Evolutionary conservation across 1,139 yeast genomes (phyloP), one percentile per base, ranked within the genome.

Genomic region (Saccharomyces hybrid): DNA sequence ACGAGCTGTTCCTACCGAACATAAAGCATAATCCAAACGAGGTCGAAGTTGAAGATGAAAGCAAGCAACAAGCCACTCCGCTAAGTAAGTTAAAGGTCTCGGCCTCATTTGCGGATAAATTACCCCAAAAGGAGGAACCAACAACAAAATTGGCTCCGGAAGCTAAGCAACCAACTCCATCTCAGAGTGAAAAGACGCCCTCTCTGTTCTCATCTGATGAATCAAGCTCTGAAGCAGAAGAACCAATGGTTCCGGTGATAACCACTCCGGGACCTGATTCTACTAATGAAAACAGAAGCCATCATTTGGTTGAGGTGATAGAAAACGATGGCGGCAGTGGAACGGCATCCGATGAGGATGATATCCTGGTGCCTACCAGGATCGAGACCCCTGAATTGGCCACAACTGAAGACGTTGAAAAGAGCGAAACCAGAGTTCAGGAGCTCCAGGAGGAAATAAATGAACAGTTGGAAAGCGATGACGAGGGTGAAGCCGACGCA

Each of bases 321-420:
- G 47, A 23, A 46, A 25, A 20, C 4, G 23, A 8, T 7, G 47
- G 20, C 13, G 16, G 8, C 9, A 46, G 16, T n/a, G 29, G 9
- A 46, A 8, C 29, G 28, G 28, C 16, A 46, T n/a, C 28, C n/a
- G 54, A 52, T 1, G 57, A 48, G 1, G 55, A 56, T 8, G 57
- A 57, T 2, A 51, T 53, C 11, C 47, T 38, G 5, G 28, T 27
- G 6, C 53, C 49, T 25, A 31, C 27, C 7, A 49, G 25, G 4
- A 41, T 46, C 38, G 29, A 25, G 31, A 51, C 55, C 53, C 61
- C 55, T 23, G 70, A 64, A 25, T 62, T 62, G 6, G 62, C 65
- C 1, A 67, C 64, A 14, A 51, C 55, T 11, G 57, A 52, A 20
- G 57, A 56, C 7, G 59, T 53, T 6, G 47, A 48, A 27, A 34